Conservation (phyloP, 2,329 filamentous ascomycete genomes). For the Blastomyces parvus region DNA sequence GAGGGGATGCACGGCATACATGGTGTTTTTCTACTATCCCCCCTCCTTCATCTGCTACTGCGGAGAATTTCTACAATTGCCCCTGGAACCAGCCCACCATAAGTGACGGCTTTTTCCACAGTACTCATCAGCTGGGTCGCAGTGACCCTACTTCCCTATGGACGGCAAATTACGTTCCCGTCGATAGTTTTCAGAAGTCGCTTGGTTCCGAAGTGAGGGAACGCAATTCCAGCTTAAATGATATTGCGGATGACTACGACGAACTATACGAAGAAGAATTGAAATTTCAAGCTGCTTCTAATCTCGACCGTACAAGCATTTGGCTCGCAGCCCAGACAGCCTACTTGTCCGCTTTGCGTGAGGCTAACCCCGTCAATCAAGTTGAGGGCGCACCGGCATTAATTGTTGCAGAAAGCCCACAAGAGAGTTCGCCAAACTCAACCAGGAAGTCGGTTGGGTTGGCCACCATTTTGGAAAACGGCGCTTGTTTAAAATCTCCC, state of each 20-base stretch:
- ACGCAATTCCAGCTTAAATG: slow-evolving; percentile 32
- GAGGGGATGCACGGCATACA: slow-evolving; percentile 63
- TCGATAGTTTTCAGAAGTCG: not conserved
- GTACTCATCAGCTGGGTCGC: not conserved
- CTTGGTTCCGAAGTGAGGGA: not conserved
- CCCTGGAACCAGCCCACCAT: slow-evolving; percentile 55
- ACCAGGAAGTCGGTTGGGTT: slow-evolving; percentile 25
- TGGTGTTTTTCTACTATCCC: slow-evolving; percentile 59
- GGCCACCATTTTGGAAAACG: slow-evolving; percentile 31
- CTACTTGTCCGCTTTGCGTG: slow-evolving; percentile 59
- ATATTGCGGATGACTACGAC: slow-evolving; percentile 62
- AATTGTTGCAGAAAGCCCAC: slow-evolving; percentile 16
- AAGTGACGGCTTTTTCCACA: no score
- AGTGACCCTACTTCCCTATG: not conserved
- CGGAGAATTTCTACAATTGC: slow-evolving; percentile 79
- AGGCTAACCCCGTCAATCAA: slow-evolving; percentile 46
- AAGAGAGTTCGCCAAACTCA: slow-evolving; percentile 15
- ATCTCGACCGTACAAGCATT: slow-evolving; percentile 71
- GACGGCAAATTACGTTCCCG: not conserved
- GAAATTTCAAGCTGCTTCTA: slow-evolving; percentile 58
- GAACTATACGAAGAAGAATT: slow-evolving; percentile 66
- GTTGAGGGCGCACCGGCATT: slow-evolving; percentile 23
- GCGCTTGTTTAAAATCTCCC: slow-evolving; percentile 32
- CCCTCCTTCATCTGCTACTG: slow-evolving; percentile 76
- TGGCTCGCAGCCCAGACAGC: slow-evolving; percentile 78